These are phyloP conservation scores for Lentinula boryana DNA, from an alignment of 768 basidiomycete genomes.

Conservation along the genomic window DNA sequence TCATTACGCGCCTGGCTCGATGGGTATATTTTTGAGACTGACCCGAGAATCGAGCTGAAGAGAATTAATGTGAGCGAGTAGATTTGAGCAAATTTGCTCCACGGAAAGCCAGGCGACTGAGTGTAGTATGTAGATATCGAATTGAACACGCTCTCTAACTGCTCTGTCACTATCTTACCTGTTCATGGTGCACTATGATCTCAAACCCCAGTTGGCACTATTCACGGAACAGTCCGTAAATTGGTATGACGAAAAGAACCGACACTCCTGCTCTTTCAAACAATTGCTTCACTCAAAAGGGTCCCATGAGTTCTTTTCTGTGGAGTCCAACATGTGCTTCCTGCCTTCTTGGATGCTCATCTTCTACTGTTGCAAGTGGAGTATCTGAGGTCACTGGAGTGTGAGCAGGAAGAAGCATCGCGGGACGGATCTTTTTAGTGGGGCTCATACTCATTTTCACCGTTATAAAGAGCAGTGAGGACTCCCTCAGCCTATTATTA, in stretches of 20 bases:
- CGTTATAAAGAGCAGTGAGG: neutral
- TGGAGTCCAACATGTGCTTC: neutral
- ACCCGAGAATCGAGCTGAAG: neutral
- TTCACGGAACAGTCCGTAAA: neutral
- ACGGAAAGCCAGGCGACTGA: no score
- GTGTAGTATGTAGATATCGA: no score
- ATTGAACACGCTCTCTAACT: no score
- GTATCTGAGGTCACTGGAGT: neutral
- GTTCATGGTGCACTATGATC: neutral
- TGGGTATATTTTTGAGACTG: neutral
- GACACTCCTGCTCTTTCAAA: neutral
- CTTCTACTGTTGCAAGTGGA: neutral
- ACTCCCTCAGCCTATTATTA: no score
- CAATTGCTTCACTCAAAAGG: neutral
- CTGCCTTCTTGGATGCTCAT: neutral
- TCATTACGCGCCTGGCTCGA: conserved; percentile 3
- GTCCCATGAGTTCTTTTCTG: neutral
- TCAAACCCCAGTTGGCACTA: neutral
- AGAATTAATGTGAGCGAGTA: no score
- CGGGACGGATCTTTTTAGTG: neutral
- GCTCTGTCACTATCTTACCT: neutral
- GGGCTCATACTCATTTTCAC: neutral
- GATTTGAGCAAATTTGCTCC: neutral
- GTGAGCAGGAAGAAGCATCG: neutral
- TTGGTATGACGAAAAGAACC: neutral